Evolutionary conservation across 2,329 filamentous ascomycete genomes (phyloP), one percentile per base, ranked within the genome.

Genomic region (Leptosphaerulina australis): DNA sequence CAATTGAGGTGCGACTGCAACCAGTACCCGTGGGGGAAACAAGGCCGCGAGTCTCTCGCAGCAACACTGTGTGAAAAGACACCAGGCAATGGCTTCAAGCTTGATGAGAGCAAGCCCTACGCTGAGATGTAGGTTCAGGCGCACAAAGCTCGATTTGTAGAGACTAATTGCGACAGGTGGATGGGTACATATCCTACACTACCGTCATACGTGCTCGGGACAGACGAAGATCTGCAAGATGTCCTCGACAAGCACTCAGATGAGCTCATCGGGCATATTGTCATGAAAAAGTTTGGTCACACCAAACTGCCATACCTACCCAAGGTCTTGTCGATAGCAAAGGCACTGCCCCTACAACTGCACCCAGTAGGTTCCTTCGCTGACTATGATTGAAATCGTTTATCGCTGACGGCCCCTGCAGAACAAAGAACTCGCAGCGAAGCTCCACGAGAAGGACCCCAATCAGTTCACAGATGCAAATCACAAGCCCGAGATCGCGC

Each of bases 401-500:
- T 15, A 22, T 28, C 15, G 4, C 51, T 63, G 40, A 64, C 30
- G 15, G 24, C 1, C 17, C 1, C 9, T 14, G 4, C 15, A 73
- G 24, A 83, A 91, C 74, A 88, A 87, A 63, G 76, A 81, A 0
- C 79, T 91, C 1, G 82, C 88, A 0, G 73, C 79, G 7, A 79
- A 84, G 60, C 78, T 91, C 2, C 86, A 91, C 72, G 67, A 79
- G 44, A 69, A 83, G 56, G 79, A 90, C 44, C 87, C 88, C 0
- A 71, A 83, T 2, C 81, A 83, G 49, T 91, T 88, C 68, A 83
- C 82, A 1, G 88, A 92, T 58, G 75, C 81, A 2, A 91, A 91
- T 68, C 88, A 91, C 76, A 91, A 91, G 72, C 88, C 88, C 1
- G 88, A 92, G 66, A 91, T 92, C 44, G 88, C 88, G 0, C 76